These are phyloP conservation scores for Aegilops tauschii DNA, from an alignment of 176 grass and related monocot genomes.

Conservation along the genomic window DNA sequence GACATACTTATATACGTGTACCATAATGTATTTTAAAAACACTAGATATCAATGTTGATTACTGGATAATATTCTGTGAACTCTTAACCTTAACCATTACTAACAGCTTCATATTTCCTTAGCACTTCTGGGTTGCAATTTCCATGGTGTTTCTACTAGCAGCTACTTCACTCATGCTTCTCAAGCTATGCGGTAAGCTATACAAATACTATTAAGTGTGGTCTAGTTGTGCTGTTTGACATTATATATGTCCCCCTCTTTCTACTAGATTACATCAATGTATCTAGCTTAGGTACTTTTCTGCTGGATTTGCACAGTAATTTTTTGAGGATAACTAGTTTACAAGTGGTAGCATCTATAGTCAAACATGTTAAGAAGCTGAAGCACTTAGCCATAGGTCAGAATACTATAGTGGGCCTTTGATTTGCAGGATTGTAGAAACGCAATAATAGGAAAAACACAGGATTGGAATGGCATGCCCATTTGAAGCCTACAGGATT, in stretches of 20 bases:
- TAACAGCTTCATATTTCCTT: constrained; percentile 39
- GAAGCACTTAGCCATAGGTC: neutral
- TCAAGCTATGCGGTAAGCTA: constrained; percentile 73
- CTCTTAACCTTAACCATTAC: neutral
- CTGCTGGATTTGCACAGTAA: neutral
- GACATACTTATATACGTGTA: neutral
- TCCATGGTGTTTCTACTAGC: constrained; percentile 84
- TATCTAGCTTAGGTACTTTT: neutral
- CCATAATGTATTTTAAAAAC: neutral
- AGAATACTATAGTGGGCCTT: neutral
- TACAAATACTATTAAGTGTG: neutral
- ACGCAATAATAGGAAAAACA: no score
- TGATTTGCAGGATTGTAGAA: no score
- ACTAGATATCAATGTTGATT: neutral
- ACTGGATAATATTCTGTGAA: neutral
- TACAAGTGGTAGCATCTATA: constrained; percentile 17
- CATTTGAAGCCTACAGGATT: no score
- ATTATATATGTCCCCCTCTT: neutral
- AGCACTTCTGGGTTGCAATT: constrained; percentile 83
- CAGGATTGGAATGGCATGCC: no score
- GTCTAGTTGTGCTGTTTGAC: neutral
- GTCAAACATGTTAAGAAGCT: neutral
- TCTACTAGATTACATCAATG: constrained; percentile 5
- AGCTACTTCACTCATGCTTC: constrained; percentile 68
- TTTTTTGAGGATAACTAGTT: constrained; percentile 4